phyloP scores from a whole-genome alignment of 192 early-diverging fungal species.

The Helicostylum pulchrum region DNA sequence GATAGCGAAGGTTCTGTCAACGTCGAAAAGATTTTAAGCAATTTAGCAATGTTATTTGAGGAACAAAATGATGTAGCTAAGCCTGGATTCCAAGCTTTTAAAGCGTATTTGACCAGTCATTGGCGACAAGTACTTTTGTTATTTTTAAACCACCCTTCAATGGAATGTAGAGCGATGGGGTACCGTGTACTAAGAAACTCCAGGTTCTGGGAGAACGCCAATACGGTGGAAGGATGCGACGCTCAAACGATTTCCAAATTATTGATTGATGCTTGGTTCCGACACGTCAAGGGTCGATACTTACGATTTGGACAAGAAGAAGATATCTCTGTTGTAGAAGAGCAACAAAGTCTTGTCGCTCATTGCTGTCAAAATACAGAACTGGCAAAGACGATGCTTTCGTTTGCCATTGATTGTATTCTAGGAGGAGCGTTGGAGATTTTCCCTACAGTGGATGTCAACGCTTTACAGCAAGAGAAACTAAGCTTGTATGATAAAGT shows the following conservation, averaged over 20 bases:
- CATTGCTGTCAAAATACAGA: slow-evolving; percentile 12
- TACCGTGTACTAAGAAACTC: slow-evolving; percentile 24
- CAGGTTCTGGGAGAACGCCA: slow-evolving; percentile 18
- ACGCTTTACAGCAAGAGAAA: slow-evolving; percentile 17
- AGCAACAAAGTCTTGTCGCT: slow-evolving; percentile 14
- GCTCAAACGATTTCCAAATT: slow-evolving; percentile 10
- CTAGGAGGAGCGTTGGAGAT: slow-evolving; percentile 16
- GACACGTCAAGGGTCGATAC: slow-evolving; percentile 25
- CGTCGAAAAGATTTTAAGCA: slow-evolving; percentile 25
- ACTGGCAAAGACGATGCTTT: slow-evolving; percentile 20
- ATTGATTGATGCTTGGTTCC: slow-evolving; percentile 29
- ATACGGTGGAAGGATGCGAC: not conserved
- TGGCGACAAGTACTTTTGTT: slow-evolving; percentile 31
- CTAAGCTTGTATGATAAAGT: slow-evolving; percentile 17
- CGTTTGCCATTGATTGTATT: slow-evolving; percentile 10
- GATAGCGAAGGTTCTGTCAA: slow-evolving; percentile 20
- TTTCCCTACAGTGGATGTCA: slow-evolving; percentile 19
- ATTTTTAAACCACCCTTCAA: slow-evolving; percentile 32
- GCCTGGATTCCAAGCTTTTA: slow-evolving; percentile 15
- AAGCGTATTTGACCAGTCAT: slow-evolving; percentile 19
- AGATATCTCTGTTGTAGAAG: not conserved
- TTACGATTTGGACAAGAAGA: slow-evolving; percentile 19
- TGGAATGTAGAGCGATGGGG: slow-evolving; percentile 28
- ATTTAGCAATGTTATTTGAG: slow-evolving; percentile 29
- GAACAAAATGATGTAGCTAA: slow-evolving; percentile 4